These are phyloP conservation scores for Trichosporon coremiiforme DNA, from an alignment of 1,284 basidiomycete genomes.

Conservation along the genomic window DNA sequence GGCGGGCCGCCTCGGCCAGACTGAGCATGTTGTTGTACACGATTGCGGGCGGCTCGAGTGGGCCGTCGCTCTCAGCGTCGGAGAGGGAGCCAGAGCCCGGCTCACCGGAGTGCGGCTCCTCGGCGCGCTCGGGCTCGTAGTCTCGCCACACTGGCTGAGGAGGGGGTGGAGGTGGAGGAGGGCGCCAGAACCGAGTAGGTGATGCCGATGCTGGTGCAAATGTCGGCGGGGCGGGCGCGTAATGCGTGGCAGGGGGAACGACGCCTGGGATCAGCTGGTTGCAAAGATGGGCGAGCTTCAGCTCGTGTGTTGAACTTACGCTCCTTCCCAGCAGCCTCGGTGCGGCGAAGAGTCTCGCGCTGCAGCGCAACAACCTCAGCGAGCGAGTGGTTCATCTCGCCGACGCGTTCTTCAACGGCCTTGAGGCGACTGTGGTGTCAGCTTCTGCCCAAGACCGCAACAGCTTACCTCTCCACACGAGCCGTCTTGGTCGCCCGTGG, in stretches of 20 bases:
- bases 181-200: not conserved
- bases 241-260: too few relatives aligned
- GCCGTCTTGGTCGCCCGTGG: conserved; percentile 70
- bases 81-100: conserved; percentile 30
- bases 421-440: conserved; percentile 69
- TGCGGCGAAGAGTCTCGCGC: conserved; percentile 59
- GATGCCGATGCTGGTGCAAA: conserved; percentile 32
- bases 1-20: conserved; percentile 53
- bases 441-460: not conserved
- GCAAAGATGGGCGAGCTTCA: not conserved
- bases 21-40: conserved; percentile 53
- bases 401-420: conserved; percentile 77
- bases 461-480: conserved; percentile 72
- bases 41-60: conserved; percentile 36
- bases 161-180: not conserved
- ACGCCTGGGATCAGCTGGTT: not conserved
- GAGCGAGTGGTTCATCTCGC: conserved; percentile 73
- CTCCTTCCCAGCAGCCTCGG: conserved; percentile 46
- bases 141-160: not conserved
- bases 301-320: not conserved
- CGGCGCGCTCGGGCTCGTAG: not conserved
- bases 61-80: conserved; percentile 44
- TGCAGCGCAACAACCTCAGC: conserved; percentile 67
- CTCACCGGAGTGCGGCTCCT: not conserved
- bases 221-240: not conserved